phyloP scores from a whole-genome alignment of 129 eudicot species.

The Gnaphalium uliginosum region DNA sequence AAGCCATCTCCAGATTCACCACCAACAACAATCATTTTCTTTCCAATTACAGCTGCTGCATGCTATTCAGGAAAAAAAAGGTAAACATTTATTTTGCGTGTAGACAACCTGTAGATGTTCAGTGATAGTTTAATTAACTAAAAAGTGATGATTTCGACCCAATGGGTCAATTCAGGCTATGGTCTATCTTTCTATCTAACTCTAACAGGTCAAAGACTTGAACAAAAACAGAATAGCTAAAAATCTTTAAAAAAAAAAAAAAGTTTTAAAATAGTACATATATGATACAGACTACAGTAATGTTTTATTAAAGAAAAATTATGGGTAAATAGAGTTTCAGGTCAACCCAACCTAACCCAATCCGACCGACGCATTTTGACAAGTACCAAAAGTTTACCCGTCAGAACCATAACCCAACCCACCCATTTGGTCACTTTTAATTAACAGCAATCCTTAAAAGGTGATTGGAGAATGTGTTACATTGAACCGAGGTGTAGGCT shows the following conservation, averaged over 20 bases:
- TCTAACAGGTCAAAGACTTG: no score
- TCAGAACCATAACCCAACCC: slow-evolving; percentile 13
- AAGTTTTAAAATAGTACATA: no score
- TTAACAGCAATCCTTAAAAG: slow-evolving; percentile 1
- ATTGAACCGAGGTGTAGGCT: slow-evolving; percentile 89
- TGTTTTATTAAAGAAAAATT: no score
- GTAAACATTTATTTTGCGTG: slow-evolving; percentile 13
- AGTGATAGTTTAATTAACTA: neutral
- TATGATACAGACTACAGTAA: no score
- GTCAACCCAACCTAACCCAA: neutral
- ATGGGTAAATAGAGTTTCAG: neutral
- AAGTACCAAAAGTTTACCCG: neutral
- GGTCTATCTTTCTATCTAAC: neutral
- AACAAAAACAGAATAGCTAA: neutral
- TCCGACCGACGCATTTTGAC: neutral
- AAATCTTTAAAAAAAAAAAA: no score
- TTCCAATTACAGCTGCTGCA: slow-evolving; percentile 94
- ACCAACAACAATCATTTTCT: slow-evolving; percentile 96
- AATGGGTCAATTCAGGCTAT: slow-evolving; percentile 6
- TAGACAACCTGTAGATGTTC: neutral
- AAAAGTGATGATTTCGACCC: neutral
- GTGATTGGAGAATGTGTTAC: slow-evolving; percentile 39
- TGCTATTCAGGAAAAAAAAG: slow-evolving; percentile 57
- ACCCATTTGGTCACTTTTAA: slow-evolving; percentile 10
- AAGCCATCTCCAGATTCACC: slow-evolving; percentile 84